Evolutionary conservation across 2,329 filamentous ascomycete species (phyloP).

Genomic region (Fusarium torreyae): DNA sequence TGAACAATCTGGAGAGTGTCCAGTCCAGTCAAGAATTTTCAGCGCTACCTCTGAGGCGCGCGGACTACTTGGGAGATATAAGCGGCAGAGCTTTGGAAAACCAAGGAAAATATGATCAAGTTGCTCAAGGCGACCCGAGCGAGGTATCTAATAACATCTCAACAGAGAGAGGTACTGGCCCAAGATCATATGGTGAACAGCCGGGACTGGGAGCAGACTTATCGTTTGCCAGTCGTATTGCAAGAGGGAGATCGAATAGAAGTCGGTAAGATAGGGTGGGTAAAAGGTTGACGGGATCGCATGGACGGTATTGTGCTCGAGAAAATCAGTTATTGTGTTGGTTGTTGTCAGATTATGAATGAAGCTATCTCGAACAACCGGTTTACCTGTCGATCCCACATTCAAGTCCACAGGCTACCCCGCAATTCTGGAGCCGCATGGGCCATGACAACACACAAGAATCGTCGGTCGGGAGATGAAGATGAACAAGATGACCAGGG

Average conservation of each 20-base stretch:
- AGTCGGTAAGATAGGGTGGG: background rate
- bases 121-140: conserved; percentile 4
- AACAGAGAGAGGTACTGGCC: background rate
- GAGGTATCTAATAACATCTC: background rate
- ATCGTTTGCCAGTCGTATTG: conserved; percentile 43
- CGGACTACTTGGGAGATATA: conserved; percentile 7
- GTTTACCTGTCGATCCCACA: conserved; percentile 28
- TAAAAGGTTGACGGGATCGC: background rate
- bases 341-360: conserved; percentile 15
- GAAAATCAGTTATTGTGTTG: conserved; percentile 1
- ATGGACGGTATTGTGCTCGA: background rate
- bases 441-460: conserved; percentile 33
- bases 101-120: conserved; percentile 14
- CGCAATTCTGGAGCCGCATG: conserved; percentile 42
- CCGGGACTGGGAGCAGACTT: conserved; percentile 3
- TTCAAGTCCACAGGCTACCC: conserved; percentile 36
- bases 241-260: conserved; percentile 14
- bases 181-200: background rate
- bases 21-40: conserved; percentile 1
- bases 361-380: conserved; percentile 37
- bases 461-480: conserved; percentile 19
- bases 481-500: conserved; percentile 21
- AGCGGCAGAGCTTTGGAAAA: background rate
- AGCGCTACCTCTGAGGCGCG: conserved; percentile 20
- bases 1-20: background rate